Base-by-base conservation (phyloP, 2,329 filamentous ascomycete species). In the Colletotrichum lini region DNA sequence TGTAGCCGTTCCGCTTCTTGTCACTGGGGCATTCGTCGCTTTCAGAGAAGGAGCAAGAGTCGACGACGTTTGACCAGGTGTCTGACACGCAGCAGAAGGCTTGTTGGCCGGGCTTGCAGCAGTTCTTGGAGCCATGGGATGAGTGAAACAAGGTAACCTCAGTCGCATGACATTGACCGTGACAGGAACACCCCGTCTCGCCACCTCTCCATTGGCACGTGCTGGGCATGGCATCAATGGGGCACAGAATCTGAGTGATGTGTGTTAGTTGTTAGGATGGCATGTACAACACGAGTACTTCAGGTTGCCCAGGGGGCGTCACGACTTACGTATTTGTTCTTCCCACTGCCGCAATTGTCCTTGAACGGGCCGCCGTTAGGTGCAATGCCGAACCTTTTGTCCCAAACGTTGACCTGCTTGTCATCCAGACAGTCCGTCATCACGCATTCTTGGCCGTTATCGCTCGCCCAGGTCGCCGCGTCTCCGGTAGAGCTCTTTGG, bases 131-230 rank as follows among this genome's bases (percentile, higher is more conserved):
- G 56, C 56, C 56, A 10, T 26, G 40, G 5, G 56, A 21, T 15
- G 58, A 61, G 18, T 50, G 44, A 16, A 26, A 21, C 6, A 65
- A 12, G 18, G 53, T 73, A 1, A 69, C 58, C 18, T 74, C 73
- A 13, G 71, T 67, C 1, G 47, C 52, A 42, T 74, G 73, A 45
- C 73, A 74, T 40, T 70, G 67, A 9, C 73, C 71, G 26, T 74
- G 68, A 58, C 73, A 74, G 13, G 52, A 49, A 23, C 23, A 23
- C 23, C 23, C 23, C 23, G 23, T 23, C 30, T 62, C 67, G n/a
- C 47, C 44, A 9, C 72, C 73, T 38, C 72, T 65, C 72, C 73
- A 74, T 12, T 42, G 52, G 45, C 72, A 73, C 38, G 64, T 47
- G 21, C 47, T 58, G 35, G 60, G 61, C 50, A 52, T 59, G 1